Evolutionary conservation across 129 eudicot species (phyloP).

Genomic region (Smallanthus sonchifolius): DNA sequence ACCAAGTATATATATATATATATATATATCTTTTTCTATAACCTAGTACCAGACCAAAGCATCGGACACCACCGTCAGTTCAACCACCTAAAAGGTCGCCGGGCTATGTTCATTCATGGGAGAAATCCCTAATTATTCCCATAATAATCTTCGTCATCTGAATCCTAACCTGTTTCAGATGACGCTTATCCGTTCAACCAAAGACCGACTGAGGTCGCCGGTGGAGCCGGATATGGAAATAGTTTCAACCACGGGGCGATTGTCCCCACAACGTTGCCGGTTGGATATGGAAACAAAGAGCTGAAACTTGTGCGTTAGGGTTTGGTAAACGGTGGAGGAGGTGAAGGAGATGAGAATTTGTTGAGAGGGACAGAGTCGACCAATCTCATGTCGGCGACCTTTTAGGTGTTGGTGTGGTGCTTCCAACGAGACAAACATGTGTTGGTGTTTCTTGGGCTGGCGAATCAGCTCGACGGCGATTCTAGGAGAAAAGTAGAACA

Average conservation of each 20-base stretch:
- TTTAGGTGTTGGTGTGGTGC: too few relatives aligned
- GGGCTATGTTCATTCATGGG: slow-evolving; percentile 54
- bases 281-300: slow-evolving; percentile 34
- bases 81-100: background rate
- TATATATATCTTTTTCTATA: too few relatives aligned
- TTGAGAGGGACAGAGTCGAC: slow-evolving; percentile 8
- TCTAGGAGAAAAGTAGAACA: too few relatives aligned
- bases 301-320: slow-evolving; percentile 19
- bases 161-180: slow-evolving; percentile 57
- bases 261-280: slow-evolving; percentile 46
- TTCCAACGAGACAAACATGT: too few relatives aligned
- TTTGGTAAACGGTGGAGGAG: slow-evolving; percentile 28
- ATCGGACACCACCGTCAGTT: too few relatives aligned
- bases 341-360: slow-evolving; percentile 31
- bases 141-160: slow-evolving; percentile 37
- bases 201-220: slow-evolving; percentile 29
- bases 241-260: slow-evolving; percentile 41
- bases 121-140: slow-evolving; percentile 48
- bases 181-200: slow-evolving; percentile 76
- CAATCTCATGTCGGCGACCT: too few relatives aligned
- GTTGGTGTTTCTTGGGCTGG: too few relatives aligned
- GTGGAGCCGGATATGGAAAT: slow-evolving; percentile 37
- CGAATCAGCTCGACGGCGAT: too few relatives aligned
- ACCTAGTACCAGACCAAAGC: too few relatives aligned
- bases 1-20: too few relatives aligned